Percentiles rank a stretch among this genome's conserved stretches.
Conservation (phyloP, 768 basidiomycete genomes). For the Tylopilus rubrobrunneus region DNA sequence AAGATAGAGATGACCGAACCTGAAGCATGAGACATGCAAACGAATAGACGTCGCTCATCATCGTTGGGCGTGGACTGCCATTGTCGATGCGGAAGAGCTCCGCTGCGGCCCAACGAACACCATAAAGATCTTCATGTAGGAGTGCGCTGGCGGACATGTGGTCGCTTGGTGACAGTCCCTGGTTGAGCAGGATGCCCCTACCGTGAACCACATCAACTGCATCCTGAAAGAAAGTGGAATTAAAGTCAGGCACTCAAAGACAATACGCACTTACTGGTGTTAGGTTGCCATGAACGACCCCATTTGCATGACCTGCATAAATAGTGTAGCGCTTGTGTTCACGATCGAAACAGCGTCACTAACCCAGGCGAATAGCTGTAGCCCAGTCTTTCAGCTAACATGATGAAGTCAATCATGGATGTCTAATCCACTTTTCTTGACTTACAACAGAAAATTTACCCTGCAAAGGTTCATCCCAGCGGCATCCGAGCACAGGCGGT, state of each 20-base stretch:
- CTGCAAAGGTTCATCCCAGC: background rate
- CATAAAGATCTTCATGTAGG: background rate
- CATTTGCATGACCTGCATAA: background rate
- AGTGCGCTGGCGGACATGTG: no score
- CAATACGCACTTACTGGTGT: conserved; percentile 1
- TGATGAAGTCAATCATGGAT: background rate
- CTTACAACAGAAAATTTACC: background rate
- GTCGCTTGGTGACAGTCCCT: background rate
- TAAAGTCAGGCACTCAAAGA: background rate
- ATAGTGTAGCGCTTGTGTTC: no score
- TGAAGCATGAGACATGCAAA: conserved; percentile 16
- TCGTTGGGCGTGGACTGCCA: background rate
- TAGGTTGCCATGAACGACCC: conserved; percentile 5
- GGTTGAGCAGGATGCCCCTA: background rate
- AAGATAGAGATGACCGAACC: conserved; percentile 1
- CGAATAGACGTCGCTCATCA: conserved; percentile 15
- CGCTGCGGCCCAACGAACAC: conserved; percentile 13
- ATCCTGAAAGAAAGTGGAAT: background rate
- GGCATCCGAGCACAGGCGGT: no score
- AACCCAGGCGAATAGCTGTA: background rate
- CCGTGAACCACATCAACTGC: conserved; percentile 1
- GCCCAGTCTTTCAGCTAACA: conserved; percentile 9
- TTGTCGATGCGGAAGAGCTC: conserved; percentile 6
- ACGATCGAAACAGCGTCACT: background rate
- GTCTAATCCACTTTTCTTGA: background rate